These are phyloP conservation scores for Prunus kanzakura DNA, from an alignment of 306 rosid genomes.

Conservation along the genomic window DNA sequence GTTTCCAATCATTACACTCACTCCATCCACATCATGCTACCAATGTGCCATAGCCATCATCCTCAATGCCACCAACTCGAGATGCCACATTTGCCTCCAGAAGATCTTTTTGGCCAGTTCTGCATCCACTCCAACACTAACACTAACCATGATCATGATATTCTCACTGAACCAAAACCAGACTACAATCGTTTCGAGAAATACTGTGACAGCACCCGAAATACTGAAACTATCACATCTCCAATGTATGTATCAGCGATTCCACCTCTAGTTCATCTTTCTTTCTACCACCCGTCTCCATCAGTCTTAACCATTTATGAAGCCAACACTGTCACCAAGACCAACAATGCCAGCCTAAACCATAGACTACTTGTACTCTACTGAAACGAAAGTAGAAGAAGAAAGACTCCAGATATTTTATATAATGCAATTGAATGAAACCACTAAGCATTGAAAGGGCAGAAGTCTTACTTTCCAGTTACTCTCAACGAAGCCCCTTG, in stretches of 20 bases:
- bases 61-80: neutral
- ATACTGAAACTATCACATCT: neutral
- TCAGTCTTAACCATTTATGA: neutral
- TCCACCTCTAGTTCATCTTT: neutral
- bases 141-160: neutral
- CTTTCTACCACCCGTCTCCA: neutral
- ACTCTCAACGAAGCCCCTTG: conserved; percentile 76
- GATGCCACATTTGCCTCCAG: neutral
- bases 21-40: neutral
- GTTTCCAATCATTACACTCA: conserved; percentile 10
- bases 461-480: conserved; percentile 56
- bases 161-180: neutral
- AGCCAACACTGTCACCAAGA: neutral
- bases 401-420: neutral
- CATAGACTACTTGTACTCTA: neutral
- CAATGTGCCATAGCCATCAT: neutral
- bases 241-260: neutral
- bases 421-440: neutral
- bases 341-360: neutral
- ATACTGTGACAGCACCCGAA: neutral
- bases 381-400: neutral
- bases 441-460: neutral
- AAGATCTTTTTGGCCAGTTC: neutral
- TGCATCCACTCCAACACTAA: neutral
- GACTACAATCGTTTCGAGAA: neutral